phyloP scores from a whole-genome alignment of 1,139 yeast genomes.

The Lipomyces yarrowii region DNA sequence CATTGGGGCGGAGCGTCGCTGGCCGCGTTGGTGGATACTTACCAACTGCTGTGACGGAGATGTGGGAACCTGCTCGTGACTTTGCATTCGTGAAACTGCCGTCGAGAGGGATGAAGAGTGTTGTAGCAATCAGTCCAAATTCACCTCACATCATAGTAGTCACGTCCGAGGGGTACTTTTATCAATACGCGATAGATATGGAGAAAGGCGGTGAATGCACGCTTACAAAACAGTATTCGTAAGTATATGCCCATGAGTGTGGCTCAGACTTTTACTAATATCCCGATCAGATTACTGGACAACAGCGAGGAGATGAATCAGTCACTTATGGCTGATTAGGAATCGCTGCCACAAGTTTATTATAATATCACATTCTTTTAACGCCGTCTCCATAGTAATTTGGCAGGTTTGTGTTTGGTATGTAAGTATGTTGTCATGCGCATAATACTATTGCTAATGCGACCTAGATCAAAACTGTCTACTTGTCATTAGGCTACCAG shows the following conservation, averaged over 20 bases:
- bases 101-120: constrained; percentile 45
- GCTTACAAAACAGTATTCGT: constrained; percentile 50
- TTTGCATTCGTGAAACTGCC: constrained; percentile 92
- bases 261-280: neutral
- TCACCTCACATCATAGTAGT: constrained; percentile 74
- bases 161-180: constrained; percentile 84
- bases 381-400: neutral
- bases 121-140: constrained; percentile 49
- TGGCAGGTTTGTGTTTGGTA: neutral
- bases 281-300: constrained; percentile 16
- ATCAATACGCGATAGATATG: constrained; percentile 82
- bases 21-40: constrained; percentile 85
- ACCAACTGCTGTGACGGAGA: constrained; percentile 81
- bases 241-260: constrained; percentile 5
- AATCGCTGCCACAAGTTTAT: neutral
- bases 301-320: constrained; percentile 25
- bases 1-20: constrained; percentile 74
- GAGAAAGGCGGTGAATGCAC: constrained; percentile 94
- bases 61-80: constrained; percentile 83
- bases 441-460: neutral
- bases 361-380: neutral
- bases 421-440: neutral
- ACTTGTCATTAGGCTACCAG: neutral
- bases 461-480: neutral
- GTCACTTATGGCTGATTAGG: constrained; percentile 16